Base-by-base conservation (phyloP, 345 rosid species). In the Brassica incana region DNA sequence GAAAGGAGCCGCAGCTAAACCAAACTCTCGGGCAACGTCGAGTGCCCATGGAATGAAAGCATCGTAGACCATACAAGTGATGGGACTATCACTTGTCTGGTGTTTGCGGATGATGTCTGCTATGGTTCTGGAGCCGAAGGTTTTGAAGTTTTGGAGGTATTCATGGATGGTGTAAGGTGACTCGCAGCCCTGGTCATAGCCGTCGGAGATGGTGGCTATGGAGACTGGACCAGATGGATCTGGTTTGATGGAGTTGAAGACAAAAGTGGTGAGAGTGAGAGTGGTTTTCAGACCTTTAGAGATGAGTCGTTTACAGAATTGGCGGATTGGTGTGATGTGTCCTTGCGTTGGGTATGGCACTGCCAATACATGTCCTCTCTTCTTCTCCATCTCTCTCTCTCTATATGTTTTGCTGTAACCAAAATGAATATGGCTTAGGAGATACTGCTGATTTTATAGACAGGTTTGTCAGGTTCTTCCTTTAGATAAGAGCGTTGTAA, bases 1-100 rank as follows among this genome's bases (percentile, higher is more conserved):
- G 77, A 93, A 90, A 2, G 87, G 83, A 1, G 93, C 93, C 0
- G 78, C 91, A 6, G 40, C 9, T 5, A 91, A 25, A 16, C 88
- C 91, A 1, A 83, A 84, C 12, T 72, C 74, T 60, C 85, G 84
- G 23, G 92, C 89, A 18, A 91, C 82, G 14, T 90, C 93, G 18
- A 91, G 81, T 3, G 82, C 89, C 97, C 97, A 93, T 0, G 86
- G 83, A 71, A 88, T 62, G 73, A 88, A 88, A 4, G 91, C 77
- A 73, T 91, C 98, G 12, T 93, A 90, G 0, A 93, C 73, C 2
- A 91, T 48, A 72, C 91, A 88, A 15, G 83, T 80, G 27, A 87
- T 52, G 1, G 93, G 92, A 27, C 72, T 25, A 3, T 77, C 59
- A 0, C 85, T 73, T 48, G 45, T 75, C 40, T 40, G 66, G 64